Conservation (phyloP, 345 rosid genomes). For the Balakata baccata region DNA sequence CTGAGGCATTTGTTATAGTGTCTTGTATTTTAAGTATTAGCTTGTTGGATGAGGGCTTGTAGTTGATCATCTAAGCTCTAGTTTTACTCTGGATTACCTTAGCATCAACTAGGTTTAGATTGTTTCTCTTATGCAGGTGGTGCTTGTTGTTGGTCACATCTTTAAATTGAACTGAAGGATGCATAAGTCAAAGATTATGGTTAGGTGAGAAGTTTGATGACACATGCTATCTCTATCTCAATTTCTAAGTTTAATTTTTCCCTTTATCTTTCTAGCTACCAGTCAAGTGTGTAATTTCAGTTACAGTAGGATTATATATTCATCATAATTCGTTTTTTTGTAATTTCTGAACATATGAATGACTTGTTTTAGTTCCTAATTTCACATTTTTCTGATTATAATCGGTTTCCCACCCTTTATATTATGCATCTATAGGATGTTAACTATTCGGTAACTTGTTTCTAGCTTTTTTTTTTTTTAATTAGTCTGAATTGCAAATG, state of each 20-base stretch:
- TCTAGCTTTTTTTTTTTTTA: slow-evolving; percentile 20
- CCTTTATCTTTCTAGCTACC: too few species aligned
- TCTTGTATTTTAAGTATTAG: slow-evolving; percentile 5
- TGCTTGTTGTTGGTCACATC: slow-evolving; percentile 24
- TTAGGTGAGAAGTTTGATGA: slow-evolving; percentile 39
- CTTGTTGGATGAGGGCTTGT: slow-evolving; percentile 21
- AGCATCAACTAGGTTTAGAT: slow-evolving; percentile 53
- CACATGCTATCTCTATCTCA: slow-evolving; percentile 4
- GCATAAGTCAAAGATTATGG: slow-evolving; percentile 35
- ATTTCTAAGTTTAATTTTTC: too few species aligned
- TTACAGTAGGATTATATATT: not conserved
- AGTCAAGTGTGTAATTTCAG: not conserved
- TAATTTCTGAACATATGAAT: slow-evolving; percentile 5
- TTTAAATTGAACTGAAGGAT: slow-evolving; percentile 23
- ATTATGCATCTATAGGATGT: slow-evolving; percentile 27
- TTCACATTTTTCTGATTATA: not conserved
- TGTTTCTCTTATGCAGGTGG: slow-evolving; percentile 60
- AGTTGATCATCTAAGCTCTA: slow-evolving; percentile 15
- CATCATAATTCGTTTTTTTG: not conserved
- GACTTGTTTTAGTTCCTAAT: slow-evolving; percentile 5
- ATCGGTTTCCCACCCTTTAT: slow-evolving; percentile 6
- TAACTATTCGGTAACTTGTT: slow-evolving; percentile 26
- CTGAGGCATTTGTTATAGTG: not conserved
- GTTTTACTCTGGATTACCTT: slow-evolving; percentile 25
- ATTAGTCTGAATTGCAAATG: slow-evolving; percentile 38